Conservation (phyloP, 495 filamentous ascomycete genomes). For the Hypoxylon cercidicola region DNA sequence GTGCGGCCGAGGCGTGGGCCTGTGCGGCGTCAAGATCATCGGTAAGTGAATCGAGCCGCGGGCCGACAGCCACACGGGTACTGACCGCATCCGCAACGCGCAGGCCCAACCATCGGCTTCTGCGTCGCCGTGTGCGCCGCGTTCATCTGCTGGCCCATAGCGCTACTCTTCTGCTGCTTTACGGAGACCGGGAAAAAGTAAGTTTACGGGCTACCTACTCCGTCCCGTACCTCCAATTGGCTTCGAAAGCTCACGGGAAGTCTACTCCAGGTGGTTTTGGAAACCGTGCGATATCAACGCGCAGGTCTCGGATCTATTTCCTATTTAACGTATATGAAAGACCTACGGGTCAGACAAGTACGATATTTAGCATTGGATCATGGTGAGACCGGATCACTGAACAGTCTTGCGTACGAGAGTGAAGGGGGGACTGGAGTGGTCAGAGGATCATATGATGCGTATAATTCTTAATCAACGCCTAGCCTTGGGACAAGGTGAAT, state of each 20-base stretch:
- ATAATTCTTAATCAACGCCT: too few species aligned
- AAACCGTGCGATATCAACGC: slow-evolving; percentile 43
- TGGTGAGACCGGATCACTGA: too few species aligned
- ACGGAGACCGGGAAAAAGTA: slow-evolving; percentile 43
- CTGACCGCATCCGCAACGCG: background rate
- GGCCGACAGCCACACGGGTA: background rate
- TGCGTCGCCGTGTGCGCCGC: slow-evolving; percentile 34
- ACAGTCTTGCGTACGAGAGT: too few species aligned
- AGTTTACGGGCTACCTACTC: too few species aligned
- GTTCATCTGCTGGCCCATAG: slow-evolving; percentile 40
- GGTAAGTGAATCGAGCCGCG: slow-evolving; percentile 13
- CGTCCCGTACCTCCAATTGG: too few species aligned
- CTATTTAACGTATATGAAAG: slow-evolving; percentile 28
- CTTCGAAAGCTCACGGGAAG: background rate
- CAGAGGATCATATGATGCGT: too few species aligned
- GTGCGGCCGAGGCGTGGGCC: slow-evolving; percentile 39
- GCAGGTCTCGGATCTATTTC: slow-evolving; percentile 39
- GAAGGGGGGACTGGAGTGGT: too few species aligned
- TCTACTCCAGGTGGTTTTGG: slow-evolving; percentile 36
- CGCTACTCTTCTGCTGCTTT: slow-evolving; percentile 41
- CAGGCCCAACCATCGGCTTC: slow-evolving; percentile 41
- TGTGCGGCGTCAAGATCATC: slow-evolving; percentile 40
- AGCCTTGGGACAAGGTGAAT: too few species aligned
- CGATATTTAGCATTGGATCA: too few species aligned
- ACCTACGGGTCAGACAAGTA: background rate